A percentile compares a stretch with the other conserved stretches of the same genome.
Evolutionary conservation across 2,329 filamentous ascomycete genomes (phyloP).

Genomic region (Dryadomyces sulphureus): DNA sequence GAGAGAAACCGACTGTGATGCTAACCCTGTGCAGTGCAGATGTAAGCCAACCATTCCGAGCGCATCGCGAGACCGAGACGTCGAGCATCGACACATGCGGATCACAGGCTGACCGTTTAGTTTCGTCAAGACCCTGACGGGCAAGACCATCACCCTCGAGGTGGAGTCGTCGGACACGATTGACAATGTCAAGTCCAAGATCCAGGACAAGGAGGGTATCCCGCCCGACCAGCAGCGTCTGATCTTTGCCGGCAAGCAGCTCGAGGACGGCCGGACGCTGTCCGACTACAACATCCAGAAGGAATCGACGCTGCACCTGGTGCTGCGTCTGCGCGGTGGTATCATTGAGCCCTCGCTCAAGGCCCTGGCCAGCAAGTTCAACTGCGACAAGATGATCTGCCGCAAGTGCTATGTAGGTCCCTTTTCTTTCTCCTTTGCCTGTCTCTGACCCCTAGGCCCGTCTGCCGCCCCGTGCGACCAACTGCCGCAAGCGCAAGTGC

Average conservation of each 20-base stretch:
- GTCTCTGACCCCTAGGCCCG: constrained; percentile 31
- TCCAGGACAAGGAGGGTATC: constrained; percentile 99
- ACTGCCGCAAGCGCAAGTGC: constrained; percentile 99
- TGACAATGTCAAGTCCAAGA: constrained; percentile 99
- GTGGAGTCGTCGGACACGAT: constrained; percentile 98
- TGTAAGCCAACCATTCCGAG: constrained; percentile 43
- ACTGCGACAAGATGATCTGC: constrained; percentile 98
- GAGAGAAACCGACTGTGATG: constrained; percentile 12
- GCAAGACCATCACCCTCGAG: constrained; percentile 99
- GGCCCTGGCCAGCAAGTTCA: constrained; percentile 97
- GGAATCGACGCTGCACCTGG: constrained; percentile 97
- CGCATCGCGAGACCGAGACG: neutral
- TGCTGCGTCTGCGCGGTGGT: constrained; percentile 97
- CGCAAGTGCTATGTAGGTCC: constrained; percentile 82
- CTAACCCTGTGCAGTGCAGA: constrained; percentile 55
- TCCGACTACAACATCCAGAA: constrained; percentile 99
- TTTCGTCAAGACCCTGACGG: constrained; percentile 99
- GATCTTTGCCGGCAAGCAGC: constrained; percentile 98
- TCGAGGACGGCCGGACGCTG: constrained; percentile 93
- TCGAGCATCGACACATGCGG: neutral
- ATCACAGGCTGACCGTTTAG: constrained; percentile 41
- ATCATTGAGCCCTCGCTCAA: constrained; percentile 99
- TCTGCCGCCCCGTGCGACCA: constrained; percentile 95
- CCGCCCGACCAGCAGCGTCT: constrained; percentile 95
- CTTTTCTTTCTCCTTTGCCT: neutral